Percentiles rank a stretch among this genome's conserved stretches.
Conservation (phyloP, 2,329 filamentous ascomycete species). For the Cladosporium phlei region DNA sequence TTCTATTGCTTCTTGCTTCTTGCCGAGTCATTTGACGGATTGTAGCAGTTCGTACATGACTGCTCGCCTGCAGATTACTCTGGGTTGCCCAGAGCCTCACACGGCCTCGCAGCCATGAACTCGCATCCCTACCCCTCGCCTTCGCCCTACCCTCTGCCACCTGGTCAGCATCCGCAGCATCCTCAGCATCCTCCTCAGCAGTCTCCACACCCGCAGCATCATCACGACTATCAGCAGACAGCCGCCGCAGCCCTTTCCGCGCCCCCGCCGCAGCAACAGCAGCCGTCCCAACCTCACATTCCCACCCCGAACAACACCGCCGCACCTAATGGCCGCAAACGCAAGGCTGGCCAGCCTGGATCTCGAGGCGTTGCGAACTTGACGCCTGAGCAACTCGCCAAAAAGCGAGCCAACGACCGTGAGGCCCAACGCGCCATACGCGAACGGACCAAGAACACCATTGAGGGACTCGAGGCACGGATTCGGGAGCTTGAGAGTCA, state of each 20-base stretch:
- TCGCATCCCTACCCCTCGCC: slow-evolving; percentile 1
- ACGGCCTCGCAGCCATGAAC: no score
- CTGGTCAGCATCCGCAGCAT: slow-evolving; percentile 4
- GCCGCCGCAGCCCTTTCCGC: slow-evolving; percentile 6
- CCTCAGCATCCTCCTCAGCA: not conserved
- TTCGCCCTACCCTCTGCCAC: slow-evolving; percentile 8
- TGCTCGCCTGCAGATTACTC: no score
- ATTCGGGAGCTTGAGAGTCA: slow-evolving; percentile 73
- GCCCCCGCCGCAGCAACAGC: not conserved
- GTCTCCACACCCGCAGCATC: not conserved
- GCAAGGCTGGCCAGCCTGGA: slow-evolving; percentile 34
- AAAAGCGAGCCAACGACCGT: slow-evolving; percentile 86
- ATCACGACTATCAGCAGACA: slow-evolving; percentile 7
- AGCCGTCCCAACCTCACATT: slow-evolving; percentile 7
- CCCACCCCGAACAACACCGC: slow-evolving; percentile 15
- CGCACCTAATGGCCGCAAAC: slow-evolving; percentile 27
- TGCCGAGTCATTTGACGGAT: no score
- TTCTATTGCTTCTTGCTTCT: no score
- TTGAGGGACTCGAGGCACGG: slow-evolving; percentile 66
- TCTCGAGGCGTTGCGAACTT: slow-evolving; percentile 76
- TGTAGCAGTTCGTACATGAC: no score
- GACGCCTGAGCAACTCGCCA: slow-evolving; percentile 80
- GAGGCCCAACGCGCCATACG: slow-evolving; percentile 82
- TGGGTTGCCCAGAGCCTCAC: no score
- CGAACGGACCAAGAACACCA: slow-evolving; percentile 75